A percentile compares a stretch with the other conserved stretches of the same genome.
These are phyloP conservation scores for Cordyceps tenuipes DNA, from an alignment of 2,329 filamentous ascomycete species.

Conservation along the genomic window DNA sequence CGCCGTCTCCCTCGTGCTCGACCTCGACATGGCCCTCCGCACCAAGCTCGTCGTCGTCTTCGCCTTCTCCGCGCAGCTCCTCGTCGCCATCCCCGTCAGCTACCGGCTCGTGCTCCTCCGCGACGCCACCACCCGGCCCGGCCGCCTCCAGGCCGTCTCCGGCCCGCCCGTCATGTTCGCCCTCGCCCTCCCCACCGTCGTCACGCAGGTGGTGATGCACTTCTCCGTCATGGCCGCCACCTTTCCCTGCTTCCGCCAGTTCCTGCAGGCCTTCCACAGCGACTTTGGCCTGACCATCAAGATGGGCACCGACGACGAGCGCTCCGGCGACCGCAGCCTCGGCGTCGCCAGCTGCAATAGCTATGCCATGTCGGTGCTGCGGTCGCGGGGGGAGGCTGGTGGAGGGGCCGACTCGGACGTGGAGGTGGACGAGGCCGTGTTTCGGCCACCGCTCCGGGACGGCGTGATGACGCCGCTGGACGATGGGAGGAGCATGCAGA, in stretches of 20 bases:
- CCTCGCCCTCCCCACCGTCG: conserved; percentile 7
- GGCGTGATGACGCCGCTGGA: background rate
- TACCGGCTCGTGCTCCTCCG: conserved; percentile 12
- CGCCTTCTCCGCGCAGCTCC: conserved; percentile 16
- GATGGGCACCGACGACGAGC: conserved; percentile 10
- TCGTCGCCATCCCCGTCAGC: conserved; percentile 14
- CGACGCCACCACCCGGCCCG: background rate
- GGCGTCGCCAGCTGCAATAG: background rate
- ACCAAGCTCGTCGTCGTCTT: conserved; percentile 15
- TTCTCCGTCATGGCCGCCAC: conserved; percentile 17
- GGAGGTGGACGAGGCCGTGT: conserved; percentile 1
- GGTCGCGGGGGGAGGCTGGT: background rate
- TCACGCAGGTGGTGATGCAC: conserved; percentile 16
- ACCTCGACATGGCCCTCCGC: conserved; percentile 12
- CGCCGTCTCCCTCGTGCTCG: conserved; percentile 13
- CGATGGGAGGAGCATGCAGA: conserved; percentile 12
- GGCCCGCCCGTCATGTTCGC: background rate
- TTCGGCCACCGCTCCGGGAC: background rate
- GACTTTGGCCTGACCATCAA: conserved; percentile 15
- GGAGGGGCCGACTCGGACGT: background rate
- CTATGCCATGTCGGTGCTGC: conserved; percentile 12
- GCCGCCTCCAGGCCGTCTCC: background rate
- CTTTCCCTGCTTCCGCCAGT: conserved; percentile 16
- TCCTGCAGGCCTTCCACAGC: conserved; percentile 15
- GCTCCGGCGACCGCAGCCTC: conserved; percentile 1